Evolutionary conservation across 2,329 filamentous ascomycete species (phyloP).

Genomic region (Mollisia scopiformis): DNA sequence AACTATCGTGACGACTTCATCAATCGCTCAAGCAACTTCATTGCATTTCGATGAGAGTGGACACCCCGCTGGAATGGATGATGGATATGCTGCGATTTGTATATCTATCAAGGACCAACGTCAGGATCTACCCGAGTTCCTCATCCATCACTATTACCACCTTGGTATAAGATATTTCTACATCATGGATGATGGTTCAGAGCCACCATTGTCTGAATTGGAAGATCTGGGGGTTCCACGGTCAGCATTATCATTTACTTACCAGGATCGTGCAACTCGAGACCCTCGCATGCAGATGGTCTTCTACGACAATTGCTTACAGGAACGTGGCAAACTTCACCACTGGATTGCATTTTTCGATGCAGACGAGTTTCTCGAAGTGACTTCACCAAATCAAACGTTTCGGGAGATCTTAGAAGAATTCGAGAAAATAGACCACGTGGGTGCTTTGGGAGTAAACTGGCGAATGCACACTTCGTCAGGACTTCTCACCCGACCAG

Average conservation of each 20-base stretch:
- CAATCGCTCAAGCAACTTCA: not conserved
- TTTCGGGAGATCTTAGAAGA: constrained; percentile 31
- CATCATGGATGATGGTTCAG: constrained; percentile 33
- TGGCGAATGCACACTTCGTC: constrained; percentile 38
- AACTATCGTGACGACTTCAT: not conserved
- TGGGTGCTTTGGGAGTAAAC: not conserved
- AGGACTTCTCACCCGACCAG: constrained; percentile 29
- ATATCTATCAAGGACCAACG: constrained; percentile 28
- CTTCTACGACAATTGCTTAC: not conserved
- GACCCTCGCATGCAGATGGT: not conserved
- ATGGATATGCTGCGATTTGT: constrained; percentile 28
- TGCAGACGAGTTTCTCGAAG: constrained; percentile 34
- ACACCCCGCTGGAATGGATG: not conserved
- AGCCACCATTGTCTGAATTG: constrained; percentile 26
- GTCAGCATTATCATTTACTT: constrained; percentile 29
- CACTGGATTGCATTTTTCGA: constrained; percentile 40
- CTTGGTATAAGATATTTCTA: constrained; percentile 33
- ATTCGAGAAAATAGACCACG: constrained; percentile 25
- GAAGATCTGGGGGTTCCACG: constrained; percentile 28
- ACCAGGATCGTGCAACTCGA: constrained; percentile 10
- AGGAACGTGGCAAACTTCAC: constrained; percentile 16
- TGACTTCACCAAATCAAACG: constrained; percentile 25
- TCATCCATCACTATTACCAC: constrained; percentile 34
- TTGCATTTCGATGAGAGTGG: not conserved
- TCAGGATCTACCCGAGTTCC: constrained; percentile 29